phyloP scores from a whole-genome alignment of 768 basidiomycete genomes.

The Baorangia bicolor region DNA sequence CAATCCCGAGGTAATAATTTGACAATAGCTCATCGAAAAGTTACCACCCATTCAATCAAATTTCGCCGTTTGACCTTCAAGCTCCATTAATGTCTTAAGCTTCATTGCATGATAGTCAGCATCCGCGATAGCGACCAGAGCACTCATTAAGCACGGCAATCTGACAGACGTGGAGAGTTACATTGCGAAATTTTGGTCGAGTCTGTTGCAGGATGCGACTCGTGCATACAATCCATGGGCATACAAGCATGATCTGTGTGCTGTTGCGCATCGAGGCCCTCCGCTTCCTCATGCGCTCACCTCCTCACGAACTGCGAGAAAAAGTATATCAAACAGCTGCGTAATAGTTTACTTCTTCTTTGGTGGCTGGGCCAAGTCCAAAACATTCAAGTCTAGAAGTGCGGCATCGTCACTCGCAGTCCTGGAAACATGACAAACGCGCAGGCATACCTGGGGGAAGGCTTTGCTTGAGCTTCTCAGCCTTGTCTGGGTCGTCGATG shows the following conservation, averaged over 20 bases:
- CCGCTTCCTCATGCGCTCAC: neutral
- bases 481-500: slow-evolving; percentile 96
- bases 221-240: slow-evolving; percentile 19
- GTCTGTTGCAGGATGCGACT: slow-evolving; percentile 16
- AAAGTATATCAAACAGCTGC: slow-evolving; percentile 5
- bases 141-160: neutral
- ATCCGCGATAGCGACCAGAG: neutral
- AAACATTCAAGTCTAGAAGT: slow-evolving; percentile 62
- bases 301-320: neutral
- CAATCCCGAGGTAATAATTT: neutral
- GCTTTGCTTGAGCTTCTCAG: slow-evolving; percentile 94
- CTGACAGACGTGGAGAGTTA: neutral
- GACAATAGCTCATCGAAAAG: neutral
- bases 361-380: slow-evolving; percentile 57
- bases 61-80: neutral
- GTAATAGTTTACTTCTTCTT: slow-evolving; percentile 68
- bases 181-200: neutral
- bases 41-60: neutral
- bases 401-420: neutral
- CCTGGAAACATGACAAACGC: neutral
- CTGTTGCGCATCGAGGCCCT: slow-evolving; percentile 3
- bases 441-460: slow-evolving; percentile 83
- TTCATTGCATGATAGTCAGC: neutral
- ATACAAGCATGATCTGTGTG: slow-evolving; percentile 21
- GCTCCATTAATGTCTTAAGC: too few relatives aligned